Conservation (phyloP, 129 eudicot species). For the Flaveria linearis region DNA sequence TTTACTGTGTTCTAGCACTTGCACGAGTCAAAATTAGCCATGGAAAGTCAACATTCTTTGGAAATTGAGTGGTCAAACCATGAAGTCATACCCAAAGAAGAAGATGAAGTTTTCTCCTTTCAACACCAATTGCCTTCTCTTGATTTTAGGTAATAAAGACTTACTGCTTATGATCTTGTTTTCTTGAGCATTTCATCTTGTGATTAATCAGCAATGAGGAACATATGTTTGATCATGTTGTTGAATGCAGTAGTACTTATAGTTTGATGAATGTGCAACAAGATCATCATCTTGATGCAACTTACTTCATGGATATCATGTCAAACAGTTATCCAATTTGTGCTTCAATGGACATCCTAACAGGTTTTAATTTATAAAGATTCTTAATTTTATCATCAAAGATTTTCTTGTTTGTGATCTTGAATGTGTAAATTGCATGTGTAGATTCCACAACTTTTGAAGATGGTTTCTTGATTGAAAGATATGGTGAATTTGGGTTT, state of each 20-base stretch:
- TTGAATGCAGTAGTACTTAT: constrained; percentile 27
- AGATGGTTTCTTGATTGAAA: constrained; percentile 5
- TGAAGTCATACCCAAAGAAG: constrained; percentile 40
- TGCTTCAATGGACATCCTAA: constrained; percentile 36
- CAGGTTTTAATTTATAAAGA: constrained; percentile 31
- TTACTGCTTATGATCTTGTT: constrained; percentile 5
- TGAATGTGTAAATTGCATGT: neutral
- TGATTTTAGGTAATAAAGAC: constrained; percentile 31
- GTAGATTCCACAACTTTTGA: constrained; percentile 24
- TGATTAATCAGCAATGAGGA: constrained; percentile 16
- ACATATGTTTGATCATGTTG: neutral
- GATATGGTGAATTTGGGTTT: neutral
- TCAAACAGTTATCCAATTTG: constrained; percentile 33
- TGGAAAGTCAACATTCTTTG: constrained; percentile 39
- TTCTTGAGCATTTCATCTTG: constrained; percentile 24
- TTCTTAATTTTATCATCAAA: neutral
- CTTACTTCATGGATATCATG: constrained; percentile 35
- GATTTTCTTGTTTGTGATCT: constrained; percentile 1
- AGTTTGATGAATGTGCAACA: constrained; percentile 21
- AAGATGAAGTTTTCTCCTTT: constrained; percentile 37
- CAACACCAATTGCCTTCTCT: constrained; percentile 43
- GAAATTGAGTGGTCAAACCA: constrained; percentile 45
- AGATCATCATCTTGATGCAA: constrained; percentile 32
- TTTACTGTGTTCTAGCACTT: constrained; percentile 17
- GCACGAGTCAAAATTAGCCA: constrained; percentile 27